Percentiles rank a stretch among this genome's conserved stretches.
Conservation (phyloP, 75 land plant species). For the Isoetes taiwanensis region DNA sequence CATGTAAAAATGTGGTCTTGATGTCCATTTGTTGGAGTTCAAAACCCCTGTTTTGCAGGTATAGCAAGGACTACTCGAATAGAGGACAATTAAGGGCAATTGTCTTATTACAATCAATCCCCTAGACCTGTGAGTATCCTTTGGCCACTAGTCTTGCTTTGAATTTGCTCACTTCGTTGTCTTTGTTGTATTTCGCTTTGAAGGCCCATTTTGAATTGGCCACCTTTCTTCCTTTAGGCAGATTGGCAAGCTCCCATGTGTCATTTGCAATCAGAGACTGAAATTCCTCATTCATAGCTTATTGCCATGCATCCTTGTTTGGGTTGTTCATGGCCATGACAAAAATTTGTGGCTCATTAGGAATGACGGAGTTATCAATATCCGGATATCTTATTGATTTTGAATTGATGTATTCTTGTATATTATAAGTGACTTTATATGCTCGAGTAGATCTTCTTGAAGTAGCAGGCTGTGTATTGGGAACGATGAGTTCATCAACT, state of each 20-base stretch:
- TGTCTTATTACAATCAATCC: conserved; percentile 3
- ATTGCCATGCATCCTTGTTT: not conserved
- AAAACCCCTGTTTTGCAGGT: not conserved
- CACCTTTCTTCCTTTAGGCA: not conserved
- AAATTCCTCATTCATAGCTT: not conserved
- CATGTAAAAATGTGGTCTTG: not conserved
- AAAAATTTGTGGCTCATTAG: not conserved
- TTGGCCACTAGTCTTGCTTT: not conserved
- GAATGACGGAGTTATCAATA: no score
- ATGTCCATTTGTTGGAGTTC: not conserved
- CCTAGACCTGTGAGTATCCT: not conserved
- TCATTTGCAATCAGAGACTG: not conserved
- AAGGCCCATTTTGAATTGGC: not conserved
- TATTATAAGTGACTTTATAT: no score
- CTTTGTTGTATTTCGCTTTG: not conserved
- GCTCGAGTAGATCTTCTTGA: no score
- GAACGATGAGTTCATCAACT: no score
- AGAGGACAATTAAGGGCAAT: not conserved
- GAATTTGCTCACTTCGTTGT: not conserved
- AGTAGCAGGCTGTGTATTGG: no score
- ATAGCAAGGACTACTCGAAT: not conserved
- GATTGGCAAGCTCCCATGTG: not conserved
- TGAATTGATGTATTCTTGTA: no score
- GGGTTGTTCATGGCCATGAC: not conserved
- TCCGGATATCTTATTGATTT: no score